These are phyloP conservation scores for Stachybotrys chlorohalonatus DNA, from an alignment of 2,329 filamentous ascomycete genomes.

Conservation along the genomic window DNA sequence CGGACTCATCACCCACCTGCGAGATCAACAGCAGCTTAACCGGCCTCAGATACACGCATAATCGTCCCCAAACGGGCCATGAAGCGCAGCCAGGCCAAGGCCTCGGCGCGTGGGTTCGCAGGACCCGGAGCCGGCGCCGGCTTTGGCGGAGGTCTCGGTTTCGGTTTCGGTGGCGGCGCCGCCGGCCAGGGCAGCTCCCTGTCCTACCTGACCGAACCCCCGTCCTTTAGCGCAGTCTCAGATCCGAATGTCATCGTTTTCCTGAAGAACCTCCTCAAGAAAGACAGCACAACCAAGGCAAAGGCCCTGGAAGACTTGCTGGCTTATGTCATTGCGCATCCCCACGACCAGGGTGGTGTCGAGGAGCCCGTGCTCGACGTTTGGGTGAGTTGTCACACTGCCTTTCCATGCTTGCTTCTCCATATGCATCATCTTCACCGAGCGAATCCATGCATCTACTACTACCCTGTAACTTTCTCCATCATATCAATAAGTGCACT, in stretches of 20 bases:
- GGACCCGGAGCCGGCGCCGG: conserved; percentile 12
- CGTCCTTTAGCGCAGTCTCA: conserved; percentile 67
- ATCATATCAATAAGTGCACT: not conserved
- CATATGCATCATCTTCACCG: not conserved
- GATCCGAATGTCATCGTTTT: conserved; percentile 76
- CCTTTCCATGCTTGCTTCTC: too few relatives aligned
- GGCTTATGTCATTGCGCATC: conserved; percentile 47
- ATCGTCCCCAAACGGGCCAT: conserved; percentile 7
- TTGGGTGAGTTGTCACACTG: conserved; percentile 57
- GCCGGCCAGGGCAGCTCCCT: conserved; percentile 42
- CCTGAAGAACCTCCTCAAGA: conserved; percentile 91
- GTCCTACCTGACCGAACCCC: conserved; percentile 81
- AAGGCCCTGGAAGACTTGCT: conserved; percentile 85
- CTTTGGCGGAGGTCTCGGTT: conserved; percentile 12
- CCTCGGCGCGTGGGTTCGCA: conserved; percentile 12
- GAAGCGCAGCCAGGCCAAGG: conserved; percentile 18
- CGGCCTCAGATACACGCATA: not conserved
- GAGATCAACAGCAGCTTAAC: not conserved
- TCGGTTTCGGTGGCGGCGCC: conserved; percentile 17
- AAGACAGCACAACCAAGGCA: conserved; percentile 83
- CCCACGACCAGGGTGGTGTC: conserved; percentile 46
- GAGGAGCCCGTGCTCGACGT: conserved; percentile 80
- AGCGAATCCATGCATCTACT: not conserved
- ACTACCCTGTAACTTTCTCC: not conserved
- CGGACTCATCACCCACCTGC: not conserved